phyloP scores from a whole-genome alignment of 2,329 filamentous ascomycete genomes.

The Fusarium aywerte region DNA sequence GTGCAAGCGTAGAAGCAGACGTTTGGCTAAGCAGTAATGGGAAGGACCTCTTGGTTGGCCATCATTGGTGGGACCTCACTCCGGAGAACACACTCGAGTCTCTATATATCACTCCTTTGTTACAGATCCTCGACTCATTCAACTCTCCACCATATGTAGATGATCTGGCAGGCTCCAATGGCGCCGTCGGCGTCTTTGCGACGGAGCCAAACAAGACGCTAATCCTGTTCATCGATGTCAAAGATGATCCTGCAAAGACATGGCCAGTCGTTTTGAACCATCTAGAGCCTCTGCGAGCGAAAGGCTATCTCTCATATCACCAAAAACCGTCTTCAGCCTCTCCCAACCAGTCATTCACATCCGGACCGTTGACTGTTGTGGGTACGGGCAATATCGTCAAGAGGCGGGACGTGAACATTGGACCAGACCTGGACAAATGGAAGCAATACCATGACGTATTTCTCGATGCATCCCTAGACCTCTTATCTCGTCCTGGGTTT shows the following conservation, averaged over 20 bases:
- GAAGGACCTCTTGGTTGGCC: constrained; percentile 68
- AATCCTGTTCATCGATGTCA: constrained; percentile 74
- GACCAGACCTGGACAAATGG: constrained; percentile 18
- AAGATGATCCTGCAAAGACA: constrained; percentile 54
- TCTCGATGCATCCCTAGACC: constrained; percentile 71
- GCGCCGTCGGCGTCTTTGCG: constrained; percentile 64
- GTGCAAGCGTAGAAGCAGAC: constrained; percentile 73
- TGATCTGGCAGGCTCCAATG: neutral
- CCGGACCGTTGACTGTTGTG: constrained; percentile 72
- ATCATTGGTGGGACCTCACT: constrained; percentile 60
- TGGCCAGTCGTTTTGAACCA: constrained; percentile 45
- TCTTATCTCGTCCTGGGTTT: constrained; percentile 41
- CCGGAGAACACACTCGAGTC: constrained; percentile 65
- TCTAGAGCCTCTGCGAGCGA: constrained; percentile 67
- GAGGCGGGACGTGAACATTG: constrained; percentile 38
- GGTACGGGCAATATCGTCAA: constrained; percentile 66
- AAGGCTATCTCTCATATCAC: constrained; percentile 65
- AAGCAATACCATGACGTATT: constrained; percentile 64
- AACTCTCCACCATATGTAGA: neutral
- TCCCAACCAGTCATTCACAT: constrained; percentile 51
- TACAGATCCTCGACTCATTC: constrained; percentile 64
- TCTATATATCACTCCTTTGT: constrained; percentile 73
- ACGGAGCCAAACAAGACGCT: constrained; percentile 63
- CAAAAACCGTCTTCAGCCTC: constrained; percentile 53
- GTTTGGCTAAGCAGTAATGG: constrained; percentile 67